These are phyloP conservation scores for Boletus eberwhitei DNA, from an alignment of 768 basidiomycete species.

Conservation along the genomic window DNA sequence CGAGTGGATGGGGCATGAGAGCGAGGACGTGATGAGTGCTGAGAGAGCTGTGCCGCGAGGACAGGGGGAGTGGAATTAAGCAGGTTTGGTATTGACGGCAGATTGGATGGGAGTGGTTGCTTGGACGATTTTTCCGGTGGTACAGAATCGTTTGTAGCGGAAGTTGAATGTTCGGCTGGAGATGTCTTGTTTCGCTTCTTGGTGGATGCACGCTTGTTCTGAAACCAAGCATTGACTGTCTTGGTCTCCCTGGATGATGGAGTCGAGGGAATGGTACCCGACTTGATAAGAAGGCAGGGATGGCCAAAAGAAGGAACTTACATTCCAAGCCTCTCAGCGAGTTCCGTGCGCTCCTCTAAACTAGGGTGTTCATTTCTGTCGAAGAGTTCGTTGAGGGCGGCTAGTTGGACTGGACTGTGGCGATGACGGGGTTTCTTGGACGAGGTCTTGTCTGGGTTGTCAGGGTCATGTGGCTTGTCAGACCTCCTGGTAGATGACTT, in stretches of 20 bases:
- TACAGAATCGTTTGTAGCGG: slow-evolving; percentile 26
- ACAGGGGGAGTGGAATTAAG: slow-evolving; percentile 35
- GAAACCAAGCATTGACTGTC: slow-evolving; percentile 85
- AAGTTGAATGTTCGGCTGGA: slow-evolving; percentile 28
- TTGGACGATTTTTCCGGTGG: slow-evolving; percentile 24
- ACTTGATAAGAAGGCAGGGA: slow-evolving; percentile 21
- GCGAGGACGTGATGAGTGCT: slow-evolving; percentile 24
- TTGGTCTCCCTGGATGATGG: slow-evolving; percentile 64
- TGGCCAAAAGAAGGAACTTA: slow-evolving; percentile 41
- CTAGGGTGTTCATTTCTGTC: slow-evolving; percentile 74
- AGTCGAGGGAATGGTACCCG: neutral
- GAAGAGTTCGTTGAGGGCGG: slow-evolving; percentile 74
- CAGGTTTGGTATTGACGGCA: slow-evolving; percentile 39
- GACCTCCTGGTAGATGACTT: slow-evolving; percentile 23
- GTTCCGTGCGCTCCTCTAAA: slow-evolving; percentile 59
- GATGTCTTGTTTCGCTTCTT: slow-evolving; percentile 63
- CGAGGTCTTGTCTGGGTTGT: slow-evolving; percentile 21
- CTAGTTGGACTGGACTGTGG: slow-evolving; percentile 67
- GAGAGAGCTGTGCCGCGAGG: slow-evolving; percentile 19
- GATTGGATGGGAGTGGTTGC: slow-evolving; percentile 27
- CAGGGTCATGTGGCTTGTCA: slow-evolving; percentile 24
- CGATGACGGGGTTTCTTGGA: slow-evolving; percentile 77
- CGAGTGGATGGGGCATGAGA: slow-evolving; percentile 25
- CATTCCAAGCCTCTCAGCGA: slow-evolving; percentile 77
- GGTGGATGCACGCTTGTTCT: slow-evolving; percentile 80